Conservation (phyloP, 257 asterid species). For the Solanum phureja region DNA sequence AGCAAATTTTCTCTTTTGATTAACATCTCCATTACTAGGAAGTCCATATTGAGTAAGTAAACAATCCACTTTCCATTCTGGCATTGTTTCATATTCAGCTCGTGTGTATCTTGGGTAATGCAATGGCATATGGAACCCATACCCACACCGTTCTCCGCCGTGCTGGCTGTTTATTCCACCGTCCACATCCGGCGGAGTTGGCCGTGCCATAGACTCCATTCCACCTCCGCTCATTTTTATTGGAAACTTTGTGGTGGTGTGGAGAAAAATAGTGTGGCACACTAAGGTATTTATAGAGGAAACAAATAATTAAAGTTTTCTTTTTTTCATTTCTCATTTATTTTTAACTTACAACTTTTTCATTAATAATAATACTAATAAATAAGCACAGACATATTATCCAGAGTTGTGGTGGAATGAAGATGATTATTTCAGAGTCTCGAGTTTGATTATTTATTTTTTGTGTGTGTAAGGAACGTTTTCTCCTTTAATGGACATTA, state of each 20-base stretch:
- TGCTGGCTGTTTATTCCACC: background rate
- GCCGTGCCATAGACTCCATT: constrained; percentile 33
- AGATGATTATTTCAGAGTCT: background rate
- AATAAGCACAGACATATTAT: background rate
- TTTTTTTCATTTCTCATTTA: background rate
- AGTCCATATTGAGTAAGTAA: constrained; percentile 12
- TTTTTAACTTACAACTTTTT: background rate
- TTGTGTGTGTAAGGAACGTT: background rate
- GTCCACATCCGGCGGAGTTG: background rate
- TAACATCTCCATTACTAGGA: constrained; percentile 7
- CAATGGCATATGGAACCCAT: constrained; percentile 12
- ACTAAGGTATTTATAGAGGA: background rate
- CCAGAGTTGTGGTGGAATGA: background rate
- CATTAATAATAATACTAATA: background rate
- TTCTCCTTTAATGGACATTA: background rate
- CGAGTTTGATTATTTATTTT: background rate
- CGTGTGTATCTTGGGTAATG: constrained; percentile 14
- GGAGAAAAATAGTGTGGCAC: background rate
- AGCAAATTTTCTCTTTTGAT: constrained; percentile 13
- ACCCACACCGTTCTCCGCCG: constrained; percentile 26
- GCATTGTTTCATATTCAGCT: constrained; percentile 15
- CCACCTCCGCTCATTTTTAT: constrained; percentile 8
- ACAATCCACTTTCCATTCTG: constrained; percentile 15
- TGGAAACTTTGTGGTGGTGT: background rate
- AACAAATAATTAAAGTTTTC: too few relatives aligned